Conservation (phyloP, 2,329 filamentous ascomycete genomes). For the Fusarium ambrosium region DNA sequence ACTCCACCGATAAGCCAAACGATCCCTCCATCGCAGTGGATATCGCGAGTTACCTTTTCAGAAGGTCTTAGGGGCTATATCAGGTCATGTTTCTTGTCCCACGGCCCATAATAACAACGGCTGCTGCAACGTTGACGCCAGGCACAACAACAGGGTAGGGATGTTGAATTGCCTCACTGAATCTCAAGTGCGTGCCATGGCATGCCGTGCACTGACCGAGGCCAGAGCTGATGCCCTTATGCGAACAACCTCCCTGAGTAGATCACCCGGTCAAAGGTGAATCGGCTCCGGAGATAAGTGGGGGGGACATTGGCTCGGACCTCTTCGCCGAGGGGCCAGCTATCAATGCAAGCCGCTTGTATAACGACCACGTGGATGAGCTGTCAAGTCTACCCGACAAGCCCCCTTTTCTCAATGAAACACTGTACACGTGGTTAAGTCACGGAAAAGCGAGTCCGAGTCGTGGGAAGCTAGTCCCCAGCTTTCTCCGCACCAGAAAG, state of each 20-base stretch:
- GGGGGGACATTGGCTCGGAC: not conserved
- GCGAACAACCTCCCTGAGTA: not conserved
- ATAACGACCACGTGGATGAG: not conserved
- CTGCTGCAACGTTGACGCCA: slow-evolving; percentile 2
- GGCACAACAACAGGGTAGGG: not conserved
- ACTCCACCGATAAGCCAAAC: not conserved
- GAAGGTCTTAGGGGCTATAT: not conserved
- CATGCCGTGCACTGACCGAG: slow-evolving; percentile 2
- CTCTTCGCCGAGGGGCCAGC: not conserved
- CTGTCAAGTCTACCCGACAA: not conserved
- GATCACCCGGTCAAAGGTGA: not conserved
- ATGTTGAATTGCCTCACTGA: not conserved
- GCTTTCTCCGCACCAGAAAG: not conserved
- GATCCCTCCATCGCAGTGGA: not conserved
- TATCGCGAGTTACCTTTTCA: not conserved
- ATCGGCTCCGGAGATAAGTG: slow-evolving; percentile 5
- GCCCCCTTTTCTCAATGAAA: slow-evolving; percentile 2
- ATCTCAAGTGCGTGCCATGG: not conserved
- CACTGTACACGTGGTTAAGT: not conserved
- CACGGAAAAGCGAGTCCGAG: not conserved
- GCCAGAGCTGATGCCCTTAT: not conserved
- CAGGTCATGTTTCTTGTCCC: not conserved
- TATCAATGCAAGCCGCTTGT: not conserved
- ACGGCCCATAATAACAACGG: not conserved
- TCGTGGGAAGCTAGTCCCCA: not conserved